Evolutionary conservation across 345 rosid species (phyloP), one percentile per base, ranked within the genome.

Genomic region (Arabidopsis thaliana): DNA sequence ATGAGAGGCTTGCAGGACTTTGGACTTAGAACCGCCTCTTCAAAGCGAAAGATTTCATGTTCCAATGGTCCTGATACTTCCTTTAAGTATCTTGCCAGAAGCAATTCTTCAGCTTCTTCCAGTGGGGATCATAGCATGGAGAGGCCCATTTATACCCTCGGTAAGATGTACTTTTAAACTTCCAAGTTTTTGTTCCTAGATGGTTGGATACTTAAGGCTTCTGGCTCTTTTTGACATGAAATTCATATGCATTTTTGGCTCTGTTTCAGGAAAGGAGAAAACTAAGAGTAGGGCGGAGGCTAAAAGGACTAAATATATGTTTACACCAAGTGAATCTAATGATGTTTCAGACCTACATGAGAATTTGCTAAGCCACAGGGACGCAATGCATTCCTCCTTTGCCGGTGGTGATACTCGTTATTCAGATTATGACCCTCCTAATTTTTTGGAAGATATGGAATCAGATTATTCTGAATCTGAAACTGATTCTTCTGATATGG

Each of bases 1-100:
- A 88, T 88, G 97, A 93, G 97, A 86, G 96, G 90, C 45, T 81
- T 89, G 83, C 93, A 86, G 75, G 97, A 96, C 78, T 84, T 93
- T 53, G 97, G 95, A 69, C 87, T 84, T 46, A 88, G 76, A 84
- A 84, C 86, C 67, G 49, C 85, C 53, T 56, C 85, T 68, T 77
- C 85, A 44, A 91, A 91, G 82, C 78, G 96, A 73, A 91, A 83
- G 84, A 51, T 71, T 76, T 61, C 81, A 13, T 67, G 77, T 58
- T 78, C 87, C 58, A 79, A 73, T 80, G 87, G 82, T 67, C 79
- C 78, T 67, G 87, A 85, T 83, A 79, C 82, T 50, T 73, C 82
- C 56, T 58, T 69, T 51, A 84, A 84, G 82, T 83, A 79, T 68
- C 69, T 78, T 33, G 75, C 53, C 52, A 85, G 82, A 23, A 71